A percentile compares a stretch with the other conserved stretches of the same genome.
phyloP scores from a whole-genome alignment of 2,329 filamentous ascomycete genomes.

The Nemania sp. region DNA sequence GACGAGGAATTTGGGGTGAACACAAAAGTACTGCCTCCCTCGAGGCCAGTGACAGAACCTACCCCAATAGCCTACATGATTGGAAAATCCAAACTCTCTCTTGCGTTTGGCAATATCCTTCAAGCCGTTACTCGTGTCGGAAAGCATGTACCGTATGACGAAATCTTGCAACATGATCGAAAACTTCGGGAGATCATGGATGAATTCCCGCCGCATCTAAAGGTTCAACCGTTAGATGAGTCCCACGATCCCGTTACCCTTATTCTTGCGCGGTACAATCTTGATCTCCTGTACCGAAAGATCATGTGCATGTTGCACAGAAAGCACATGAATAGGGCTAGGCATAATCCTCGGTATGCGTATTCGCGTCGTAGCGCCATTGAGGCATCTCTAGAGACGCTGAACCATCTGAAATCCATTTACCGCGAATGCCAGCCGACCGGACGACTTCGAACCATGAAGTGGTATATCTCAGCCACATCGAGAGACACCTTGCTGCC shows the following conservation, averaged over 20 bases:
- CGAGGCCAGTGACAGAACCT: constrained; percentile 68
- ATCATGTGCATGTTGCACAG: constrained; percentile 87
- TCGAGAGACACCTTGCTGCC: constrained; percentile 85
- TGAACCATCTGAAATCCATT: constrained; percentile 76
- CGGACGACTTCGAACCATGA: constrained; percentile 71
- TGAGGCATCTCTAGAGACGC: constrained; percentile 80
- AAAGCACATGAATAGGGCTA: constrained; percentile 78
- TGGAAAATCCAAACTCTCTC: constrained; percentile 68
- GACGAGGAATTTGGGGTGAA: constrained; percentile 77
- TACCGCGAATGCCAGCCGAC: constrained; percentile 73
- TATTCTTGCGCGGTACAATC: constrained; percentile 80
- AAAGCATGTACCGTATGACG: constrained; percentile 62
- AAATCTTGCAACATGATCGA: constrained; percentile 64
- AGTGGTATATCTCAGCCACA: constrained; percentile 77
- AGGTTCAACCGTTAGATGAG: constrained; percentile 73
- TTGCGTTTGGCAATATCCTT: constrained; percentile 71
- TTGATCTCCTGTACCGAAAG: constrained; percentile 87
- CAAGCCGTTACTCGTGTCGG: constrained; percentile 63
- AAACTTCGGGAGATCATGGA: constrained; percentile 64
- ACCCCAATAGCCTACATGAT: constrained; percentile 82
- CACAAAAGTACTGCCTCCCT: constrained; percentile 67
- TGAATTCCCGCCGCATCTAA: constrained; percentile 78
- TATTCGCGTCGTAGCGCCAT: constrained; percentile 84
- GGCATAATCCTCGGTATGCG: constrained; percentile 77
- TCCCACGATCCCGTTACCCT: constrained; percentile 80